Conservation (phyloP, 495 filamentous ascomycete genomes). For the Daldinia vernicosa region DNA sequence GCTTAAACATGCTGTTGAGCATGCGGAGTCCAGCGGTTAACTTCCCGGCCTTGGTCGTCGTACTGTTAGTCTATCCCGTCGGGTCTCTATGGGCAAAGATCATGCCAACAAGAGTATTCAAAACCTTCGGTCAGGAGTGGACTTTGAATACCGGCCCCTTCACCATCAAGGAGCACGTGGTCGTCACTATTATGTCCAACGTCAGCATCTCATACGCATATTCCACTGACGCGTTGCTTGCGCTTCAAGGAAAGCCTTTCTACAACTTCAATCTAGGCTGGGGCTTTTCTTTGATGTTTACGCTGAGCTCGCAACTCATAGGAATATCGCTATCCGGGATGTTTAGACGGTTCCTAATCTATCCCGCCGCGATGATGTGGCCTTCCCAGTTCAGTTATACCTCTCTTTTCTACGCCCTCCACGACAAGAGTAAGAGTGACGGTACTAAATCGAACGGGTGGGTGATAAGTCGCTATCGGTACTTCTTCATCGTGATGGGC, state of each 20-base stretch:
- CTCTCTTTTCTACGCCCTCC: conserved; percentile 67
- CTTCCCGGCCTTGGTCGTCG: conserved; percentile 67
- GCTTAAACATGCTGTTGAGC: conserved; percentile 68
- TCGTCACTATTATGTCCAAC: conserved; percentile 67
- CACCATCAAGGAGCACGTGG: conserved; percentile 70
- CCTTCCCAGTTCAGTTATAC: conserved; percentile 66
- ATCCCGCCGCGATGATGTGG: conserved; percentile 71
- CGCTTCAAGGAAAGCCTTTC: conserved; percentile 59
- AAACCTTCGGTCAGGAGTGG: conserved; percentile 59
- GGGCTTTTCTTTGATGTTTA: conserved; percentile 69
- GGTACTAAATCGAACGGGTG: conserved; percentile 63
- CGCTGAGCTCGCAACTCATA: conserved; percentile 70
- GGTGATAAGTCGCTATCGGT: conserved; percentile 66
- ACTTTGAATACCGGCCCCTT: conserved; percentile 68
- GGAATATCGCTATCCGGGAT: conserved; percentile 71
- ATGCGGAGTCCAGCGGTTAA: conserved; percentile 61
- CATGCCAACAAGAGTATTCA: conserved; percentile 62
- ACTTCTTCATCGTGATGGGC: conserved; percentile 64
- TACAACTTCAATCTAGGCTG: conserved; percentile 67
- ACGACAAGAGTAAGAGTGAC: conserved; percentile 64
- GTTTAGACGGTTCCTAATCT: conserved; percentile 67
- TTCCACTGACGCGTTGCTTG: conserved; percentile 67
- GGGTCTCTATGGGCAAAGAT: conserved; percentile 64
- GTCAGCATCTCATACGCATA: conserved; percentile 57
- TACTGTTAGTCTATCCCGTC: conserved; percentile 65